Percentiles rank a stretch among this genome's conserved stretches.
These are phyloP conservation scores for Mangifera indica DNA, from an alignment of 345 rosid species.

Conservation along the genomic window DNA sequence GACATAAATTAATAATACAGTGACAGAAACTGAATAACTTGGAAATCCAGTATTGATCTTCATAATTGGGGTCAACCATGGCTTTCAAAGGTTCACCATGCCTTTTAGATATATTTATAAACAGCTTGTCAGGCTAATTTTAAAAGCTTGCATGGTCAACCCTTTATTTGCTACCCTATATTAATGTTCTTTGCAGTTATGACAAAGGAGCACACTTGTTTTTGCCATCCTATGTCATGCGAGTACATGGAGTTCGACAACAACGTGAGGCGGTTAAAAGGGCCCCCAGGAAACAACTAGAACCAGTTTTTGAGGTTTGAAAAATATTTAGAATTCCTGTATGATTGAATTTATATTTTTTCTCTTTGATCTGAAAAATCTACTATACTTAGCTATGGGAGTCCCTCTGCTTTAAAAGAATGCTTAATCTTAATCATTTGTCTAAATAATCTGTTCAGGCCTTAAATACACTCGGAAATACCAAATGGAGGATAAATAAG, in stretches of 20 bases:
- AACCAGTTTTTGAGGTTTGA: constrained; percentile 78
- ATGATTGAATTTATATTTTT: neutral
- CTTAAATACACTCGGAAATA: constrained; percentile 73
- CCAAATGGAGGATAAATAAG: constrained; percentile 80
- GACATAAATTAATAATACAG: too few relatives aligned
- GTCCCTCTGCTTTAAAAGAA: neutral
- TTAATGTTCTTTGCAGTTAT: constrained; percentile 47
- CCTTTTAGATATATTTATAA: neutral
- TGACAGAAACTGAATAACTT: neutral
- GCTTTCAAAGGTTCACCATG: neutral
- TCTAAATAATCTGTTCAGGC: constrained; percentile 44
- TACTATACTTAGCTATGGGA: constrained; percentile 8
- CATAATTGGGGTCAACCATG: neutral
- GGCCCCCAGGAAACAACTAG: constrained; percentile 62
- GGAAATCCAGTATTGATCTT: constrained; percentile 9
- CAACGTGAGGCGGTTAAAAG: constrained; percentile 76
- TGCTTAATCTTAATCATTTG: constrained; percentile 9
- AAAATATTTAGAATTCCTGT: constrained; percentile 14
- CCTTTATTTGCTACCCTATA: constrained; percentile 3
- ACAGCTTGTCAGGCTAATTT: constrained; percentile 5
- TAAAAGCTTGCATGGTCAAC: constrained; percentile 13
- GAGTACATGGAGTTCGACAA: constrained; percentile 81
- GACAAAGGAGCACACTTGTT: constrained; percentile 90
- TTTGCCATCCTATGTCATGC: constrained; percentile 83
- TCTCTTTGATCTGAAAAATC: constrained; percentile 5